These are phyloP conservation scores for Debaryomyces psychrophilus DNA, from an alignment of 1,139 yeast genomes.

Conservation along the genomic window DNA sequence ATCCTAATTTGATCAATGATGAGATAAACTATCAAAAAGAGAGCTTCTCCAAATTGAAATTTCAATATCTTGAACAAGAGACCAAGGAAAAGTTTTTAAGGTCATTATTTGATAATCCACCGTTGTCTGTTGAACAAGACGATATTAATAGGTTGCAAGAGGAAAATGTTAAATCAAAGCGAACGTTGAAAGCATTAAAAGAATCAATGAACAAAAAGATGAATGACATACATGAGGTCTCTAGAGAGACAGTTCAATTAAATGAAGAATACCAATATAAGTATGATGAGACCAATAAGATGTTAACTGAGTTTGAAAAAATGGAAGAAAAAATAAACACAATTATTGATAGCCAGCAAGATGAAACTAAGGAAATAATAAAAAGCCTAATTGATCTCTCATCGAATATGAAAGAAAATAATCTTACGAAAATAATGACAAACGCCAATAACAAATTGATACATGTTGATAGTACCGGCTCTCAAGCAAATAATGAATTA, in stretches of 20 bases:
- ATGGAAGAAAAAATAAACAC: constrained; percentile 25
- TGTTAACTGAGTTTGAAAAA: constrained; percentile 21
- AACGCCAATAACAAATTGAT: constrained; percentile 12
- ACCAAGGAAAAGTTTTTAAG: constrained; percentile 64
- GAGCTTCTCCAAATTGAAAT: constrained; percentile 54
- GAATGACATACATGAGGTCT: constrained; percentile 22
- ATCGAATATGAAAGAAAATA: constrained; percentile 13
- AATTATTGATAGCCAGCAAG: constrained; percentile 15
- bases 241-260: constrained; percentile 23
- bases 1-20: constrained; percentile 33
- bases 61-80: constrained; percentile 68
- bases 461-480: constrained; percentile 7
- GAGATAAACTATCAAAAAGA: constrained; percentile 40
- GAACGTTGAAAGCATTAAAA: constrained; percentile 24
- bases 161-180: constrained; percentile 23
- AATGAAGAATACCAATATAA: constrained; percentile 20
- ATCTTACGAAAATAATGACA: constrained; percentile 12
- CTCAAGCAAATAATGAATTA: constrained; percentile 12
- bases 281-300: constrained; percentile 14
- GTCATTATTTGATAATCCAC: constrained; percentile 17
- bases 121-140: constrained; percentile 21
- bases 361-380: constrained; percentile 14
- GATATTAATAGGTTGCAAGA: constrained; percentile 23
- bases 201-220: constrained; percentile 22
- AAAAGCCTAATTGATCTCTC: constrained; percentile 12